A percentile compares a stretch with the other conserved stretches of the same genome.
Conservation (phyloP, 768 basidiomycete species). For the Lanmaoa pseudosensibilis region DNA sequence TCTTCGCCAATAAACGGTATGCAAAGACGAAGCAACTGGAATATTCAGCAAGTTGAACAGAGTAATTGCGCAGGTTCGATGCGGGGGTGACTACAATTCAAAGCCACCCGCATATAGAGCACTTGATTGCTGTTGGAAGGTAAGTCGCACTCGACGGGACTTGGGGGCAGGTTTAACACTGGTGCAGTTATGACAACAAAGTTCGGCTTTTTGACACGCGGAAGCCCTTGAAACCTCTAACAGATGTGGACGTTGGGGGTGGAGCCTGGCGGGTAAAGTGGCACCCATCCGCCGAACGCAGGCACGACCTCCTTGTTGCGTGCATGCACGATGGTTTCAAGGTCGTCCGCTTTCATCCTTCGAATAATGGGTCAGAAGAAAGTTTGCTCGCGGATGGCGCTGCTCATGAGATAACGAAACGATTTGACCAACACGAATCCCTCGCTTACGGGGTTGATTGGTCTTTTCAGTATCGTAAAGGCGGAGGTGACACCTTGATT, state of each 20-base stretch:
- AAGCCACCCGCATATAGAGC: conserved; percentile 73
- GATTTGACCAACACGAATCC: conserved; percentile 75
- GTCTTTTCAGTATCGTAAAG: conserved; percentile 48
- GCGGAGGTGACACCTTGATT: conserved; percentile 49
- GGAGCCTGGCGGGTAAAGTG: conserved; percentile 97
- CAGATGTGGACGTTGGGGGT: conserved; percentile 72
- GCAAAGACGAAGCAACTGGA: not conserved
- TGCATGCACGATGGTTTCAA: conserved; percentile 99
- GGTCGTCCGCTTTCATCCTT: conserved; percentile 44
- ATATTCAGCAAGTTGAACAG: not conserved
- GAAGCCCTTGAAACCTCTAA: conserved; percentile 57
- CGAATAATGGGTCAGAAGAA: not conserved
- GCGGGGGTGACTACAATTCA: conserved; percentile 93
- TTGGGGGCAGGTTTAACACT: not conserved
- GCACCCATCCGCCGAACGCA: conserved; percentile 75
- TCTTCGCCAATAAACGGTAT: conserved; percentile 73
- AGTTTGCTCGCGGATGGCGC: conserved; percentile 12
- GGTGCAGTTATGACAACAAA: conserved; percentile 73
- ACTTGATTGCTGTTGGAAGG: conserved; percentile 91
- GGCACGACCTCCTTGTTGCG: conserved; percentile 80
- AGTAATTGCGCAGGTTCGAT: conserved; percentile 63
- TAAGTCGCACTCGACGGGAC: conserved; percentile 31
- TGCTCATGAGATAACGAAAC: conserved; percentile 44
- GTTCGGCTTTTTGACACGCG: conserved; percentile 84
- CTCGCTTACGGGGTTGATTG: conserved; percentile 94